Percentiles rank a stretch among this genome's conserved stretches.
Conservation (phyloP, 176 grass and related monocot genomes). For the Guadua angustifolia region DNA sequence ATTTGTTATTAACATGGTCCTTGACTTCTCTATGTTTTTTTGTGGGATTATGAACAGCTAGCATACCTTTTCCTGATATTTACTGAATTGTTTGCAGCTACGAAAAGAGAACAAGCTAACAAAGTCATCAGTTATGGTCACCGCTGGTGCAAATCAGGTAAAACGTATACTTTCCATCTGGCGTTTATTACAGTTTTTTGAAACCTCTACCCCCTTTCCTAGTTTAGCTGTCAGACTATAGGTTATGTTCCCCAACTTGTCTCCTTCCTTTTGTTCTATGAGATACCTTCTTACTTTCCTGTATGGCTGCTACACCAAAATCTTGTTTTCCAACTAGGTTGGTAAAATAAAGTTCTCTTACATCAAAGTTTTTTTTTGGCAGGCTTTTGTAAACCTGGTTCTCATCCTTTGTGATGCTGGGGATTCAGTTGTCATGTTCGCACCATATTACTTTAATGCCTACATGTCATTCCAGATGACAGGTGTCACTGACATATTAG, state of each 20-base stretch:
- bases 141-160: conserved; percentile 97
- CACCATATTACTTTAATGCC: conserved; percentile 95
- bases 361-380: conserved; percentile 38
- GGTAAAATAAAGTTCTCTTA: conserved; percentile 35
- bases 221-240: not conserved
- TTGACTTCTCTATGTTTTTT: not conserved
- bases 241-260: not conserved
- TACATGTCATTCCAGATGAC: conserved; percentile 99
- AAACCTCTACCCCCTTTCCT: not conserved
- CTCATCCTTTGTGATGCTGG: conserved; percentile 92
- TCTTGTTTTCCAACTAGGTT: conserved; percentile 33
- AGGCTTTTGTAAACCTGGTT: conserved; percentile 97
- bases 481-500: conserved; percentile 81
- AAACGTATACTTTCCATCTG: conserved; percentile 12
- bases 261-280: not conserved
- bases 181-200: not conserved
- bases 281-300: conserved; percentile 8
- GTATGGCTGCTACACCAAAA: conserved; percentile 24
- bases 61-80: conserved; percentile 34
- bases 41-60: not conserved
- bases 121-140: conserved; percentile 95
- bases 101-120: conserved; percentile 78
- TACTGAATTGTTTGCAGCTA: conserved; percentile 57
- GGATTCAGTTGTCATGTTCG: conserved; percentile 97
- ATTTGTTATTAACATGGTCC: not conserved